Percentiles rank a stretch among this genome's conserved stretches.
These are phyloP conservation scores for Aspergillus tubingensis DNA, from an alignment of 2,329 filamentous ascomycete species.

Conservation along the genomic window DNA sequence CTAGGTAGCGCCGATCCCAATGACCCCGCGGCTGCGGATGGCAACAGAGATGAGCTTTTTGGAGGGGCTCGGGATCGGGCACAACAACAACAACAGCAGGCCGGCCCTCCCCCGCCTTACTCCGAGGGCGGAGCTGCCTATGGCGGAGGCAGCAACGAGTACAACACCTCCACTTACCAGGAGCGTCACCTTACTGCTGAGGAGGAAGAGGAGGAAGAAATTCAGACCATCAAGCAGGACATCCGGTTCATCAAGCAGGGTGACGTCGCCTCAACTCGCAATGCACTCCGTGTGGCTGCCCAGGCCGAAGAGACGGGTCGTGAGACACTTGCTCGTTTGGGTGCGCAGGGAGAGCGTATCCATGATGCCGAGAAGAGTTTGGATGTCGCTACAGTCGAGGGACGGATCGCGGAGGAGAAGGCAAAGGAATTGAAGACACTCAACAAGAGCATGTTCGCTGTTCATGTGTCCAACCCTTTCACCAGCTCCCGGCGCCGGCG, in stretches of 20 bases:
- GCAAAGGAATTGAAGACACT: conserved; percentile 80
- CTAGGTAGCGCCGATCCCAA: conserved; percentile 53
- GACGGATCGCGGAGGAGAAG: conserved; percentile 74
- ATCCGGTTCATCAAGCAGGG: conserved; percentile 76
- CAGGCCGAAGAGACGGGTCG: conserved; percentile 71
- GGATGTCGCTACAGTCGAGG: conserved; percentile 75
- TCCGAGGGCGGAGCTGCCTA: conserved; percentile 30
- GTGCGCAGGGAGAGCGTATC: conserved; percentile 75
- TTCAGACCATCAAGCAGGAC: conserved; percentile 71
- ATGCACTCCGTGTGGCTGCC: conserved; percentile 67
- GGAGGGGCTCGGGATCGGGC: conserved; percentile 56
- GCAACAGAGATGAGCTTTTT: conserved; percentile 60
- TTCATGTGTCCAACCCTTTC: conserved; percentile 76
- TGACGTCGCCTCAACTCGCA: conserved; percentile 71
- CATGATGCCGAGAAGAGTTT: conserved; percentile 82
- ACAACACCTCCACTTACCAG: conserved; percentile 54
- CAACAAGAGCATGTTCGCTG: conserved; percentile 88
- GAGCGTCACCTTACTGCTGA: conserved; percentile 80
- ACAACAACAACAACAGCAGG: conserved; percentile 44
- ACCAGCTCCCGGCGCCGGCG: conserved; percentile 67
- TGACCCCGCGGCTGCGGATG: conserved; percentile 54
- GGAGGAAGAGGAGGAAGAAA: conserved; percentile 72
- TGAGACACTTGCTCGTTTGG: conserved; percentile 71
- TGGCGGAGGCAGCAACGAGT: conserved; percentile 38
- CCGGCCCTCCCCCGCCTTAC: conserved; percentile 33